Evolutionary conservation across 805 yeast genomes (phyloP).

Genomic region (Yamadazyma takamatsuzukensis): DNA sequence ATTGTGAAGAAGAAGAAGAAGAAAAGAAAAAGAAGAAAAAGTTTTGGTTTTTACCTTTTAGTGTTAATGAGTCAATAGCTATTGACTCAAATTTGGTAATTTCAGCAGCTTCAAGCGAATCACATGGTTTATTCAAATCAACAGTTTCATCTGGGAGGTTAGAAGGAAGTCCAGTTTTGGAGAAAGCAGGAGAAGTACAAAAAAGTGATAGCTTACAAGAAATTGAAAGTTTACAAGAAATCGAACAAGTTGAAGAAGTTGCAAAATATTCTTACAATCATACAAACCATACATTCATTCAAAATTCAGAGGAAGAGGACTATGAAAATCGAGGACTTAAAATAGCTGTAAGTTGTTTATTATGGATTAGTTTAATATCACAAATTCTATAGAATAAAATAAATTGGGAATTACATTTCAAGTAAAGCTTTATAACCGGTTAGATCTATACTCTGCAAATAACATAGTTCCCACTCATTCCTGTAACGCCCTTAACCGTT

Average conservation of each 20-base stretch:
- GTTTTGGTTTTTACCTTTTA: conserved; percentile 18
- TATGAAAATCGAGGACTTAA: conserved; percentile 1
- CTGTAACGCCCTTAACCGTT: conserved; percentile 81
- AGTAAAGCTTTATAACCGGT: no score
- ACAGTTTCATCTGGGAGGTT: conserved; percentile 1
- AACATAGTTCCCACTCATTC: conserved; percentile 16
- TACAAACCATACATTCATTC: neutral
- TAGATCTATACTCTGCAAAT: neutral
- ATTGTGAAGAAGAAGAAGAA: conserved; percentile 10
- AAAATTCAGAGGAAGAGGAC: conserved; percentile 3
- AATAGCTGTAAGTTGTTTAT: conserved; percentile 4
- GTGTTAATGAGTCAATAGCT: conserved; percentile 2
- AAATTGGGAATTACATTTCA: no score
- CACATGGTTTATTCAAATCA: conserved; percentile 5
- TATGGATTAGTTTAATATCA: conserved; percentile 4
- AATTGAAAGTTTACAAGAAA: neutral
- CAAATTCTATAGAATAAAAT: conserved; percentile 1
- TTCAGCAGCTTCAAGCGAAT: conserved; percentile 4
- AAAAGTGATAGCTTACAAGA: neutral
- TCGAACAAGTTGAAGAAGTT: no score
- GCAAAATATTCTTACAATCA: neutral
- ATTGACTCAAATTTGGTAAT: conserved; percentile 11
- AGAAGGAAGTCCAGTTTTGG: neutral
- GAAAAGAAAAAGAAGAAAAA: conserved; percentile 11
- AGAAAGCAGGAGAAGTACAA: neutral